Conservation (phyloP, 441 rosid species). For the Erodium trifolium region DNA sequence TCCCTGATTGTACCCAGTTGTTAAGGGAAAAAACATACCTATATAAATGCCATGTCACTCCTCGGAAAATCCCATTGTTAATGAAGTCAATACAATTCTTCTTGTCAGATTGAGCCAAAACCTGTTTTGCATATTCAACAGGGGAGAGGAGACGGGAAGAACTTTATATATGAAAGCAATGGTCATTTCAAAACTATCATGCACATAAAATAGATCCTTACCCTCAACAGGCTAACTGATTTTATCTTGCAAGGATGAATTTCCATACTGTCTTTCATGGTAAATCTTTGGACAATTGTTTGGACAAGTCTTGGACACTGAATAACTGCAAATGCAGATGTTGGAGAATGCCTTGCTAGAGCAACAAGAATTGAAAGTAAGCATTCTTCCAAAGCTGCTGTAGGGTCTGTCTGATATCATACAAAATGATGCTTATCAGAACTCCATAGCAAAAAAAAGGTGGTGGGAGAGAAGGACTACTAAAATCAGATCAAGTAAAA, state of each 20-base stretch:
- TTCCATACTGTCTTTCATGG: conserved; percentile 32
- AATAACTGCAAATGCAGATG: conserved; percentile 59
- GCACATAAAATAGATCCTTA: conserved; percentile 20
- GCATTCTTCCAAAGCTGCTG: conserved; percentile 50
- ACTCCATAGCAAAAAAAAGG: neutral
- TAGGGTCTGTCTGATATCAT: conserved; percentile 48
- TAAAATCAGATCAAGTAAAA: conserved; percentile 10
- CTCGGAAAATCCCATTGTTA: conserved; percentile 42
- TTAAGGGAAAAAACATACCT: conserved; percentile 53
- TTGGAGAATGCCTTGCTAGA: conserved; percentile 85
- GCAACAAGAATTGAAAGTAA: conserved; percentile 55
- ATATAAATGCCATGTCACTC: conserved; percentile 68
- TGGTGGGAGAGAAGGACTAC: neutral
- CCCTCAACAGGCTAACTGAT: conserved; percentile 63
- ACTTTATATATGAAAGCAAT: neutral
- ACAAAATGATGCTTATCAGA: conserved; percentile 9
- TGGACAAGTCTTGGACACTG: conserved; percentile 67
- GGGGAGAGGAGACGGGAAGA: neutral
- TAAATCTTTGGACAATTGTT: conserved; percentile 52
- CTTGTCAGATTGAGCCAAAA: conserved; percentile 60
- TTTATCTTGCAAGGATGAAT: conserved; percentile 48
- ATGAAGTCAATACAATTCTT: conserved; percentile 47
- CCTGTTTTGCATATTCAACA: conserved; percentile 34
- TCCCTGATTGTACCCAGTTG: conserved; percentile 61
- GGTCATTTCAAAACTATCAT: conserved; percentile 1